These are phyloP conservation scores for Hypoxylon rickii DNA, from an alignment of 495 filamentous ascomycete species.

Conservation along the genomic window DNA sequence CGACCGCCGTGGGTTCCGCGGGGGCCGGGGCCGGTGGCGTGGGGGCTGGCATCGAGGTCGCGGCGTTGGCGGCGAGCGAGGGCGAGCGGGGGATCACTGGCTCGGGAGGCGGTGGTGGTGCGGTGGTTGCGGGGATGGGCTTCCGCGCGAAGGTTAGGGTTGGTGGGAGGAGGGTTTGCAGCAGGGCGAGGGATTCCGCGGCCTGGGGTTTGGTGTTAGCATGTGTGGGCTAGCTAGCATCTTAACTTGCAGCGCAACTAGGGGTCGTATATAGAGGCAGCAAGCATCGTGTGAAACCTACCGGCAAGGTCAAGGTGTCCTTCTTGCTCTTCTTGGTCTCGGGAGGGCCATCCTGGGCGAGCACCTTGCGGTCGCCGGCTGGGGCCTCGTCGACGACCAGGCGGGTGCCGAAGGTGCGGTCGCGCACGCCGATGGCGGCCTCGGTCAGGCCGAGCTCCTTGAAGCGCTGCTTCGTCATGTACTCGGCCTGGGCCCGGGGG, in stretches of 20 bases:
- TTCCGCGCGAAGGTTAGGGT: conserved; percentile 89
- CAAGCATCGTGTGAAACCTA: conserved; percentile 2
- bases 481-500: conserved; percentile 47
- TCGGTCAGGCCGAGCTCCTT: conserved; percentile 44
- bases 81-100: conserved; percentile 23
- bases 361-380: neutral
- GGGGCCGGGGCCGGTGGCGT: neutral
- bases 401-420: conserved; percentile 40
- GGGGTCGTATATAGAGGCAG: neutral
- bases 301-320: conserved; percentile 26
- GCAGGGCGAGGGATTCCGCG: conserved; percentile 65
- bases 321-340: conserved; percentile 24
- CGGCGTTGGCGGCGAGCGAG: conserved; percentile 29
- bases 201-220: conserved; percentile 19
- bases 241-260: too few relatives aligned
- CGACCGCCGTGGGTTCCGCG: conserved; percentile 2
- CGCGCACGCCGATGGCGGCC: conserved; percentile 47
- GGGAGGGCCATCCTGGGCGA: neutral
- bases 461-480: conserved; percentile 51
- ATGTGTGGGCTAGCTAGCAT: too few relatives aligned
- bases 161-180: conserved; percentile 87
- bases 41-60: conserved; percentile 3
- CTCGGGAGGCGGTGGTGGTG: neutral
- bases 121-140: conserved; percentile 16
- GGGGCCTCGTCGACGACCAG: conserved; percentile 3